Conservation (phyloP, 2,329 filamentous ascomycete genomes). For the Lasiodiplodia sp. region DNA sequence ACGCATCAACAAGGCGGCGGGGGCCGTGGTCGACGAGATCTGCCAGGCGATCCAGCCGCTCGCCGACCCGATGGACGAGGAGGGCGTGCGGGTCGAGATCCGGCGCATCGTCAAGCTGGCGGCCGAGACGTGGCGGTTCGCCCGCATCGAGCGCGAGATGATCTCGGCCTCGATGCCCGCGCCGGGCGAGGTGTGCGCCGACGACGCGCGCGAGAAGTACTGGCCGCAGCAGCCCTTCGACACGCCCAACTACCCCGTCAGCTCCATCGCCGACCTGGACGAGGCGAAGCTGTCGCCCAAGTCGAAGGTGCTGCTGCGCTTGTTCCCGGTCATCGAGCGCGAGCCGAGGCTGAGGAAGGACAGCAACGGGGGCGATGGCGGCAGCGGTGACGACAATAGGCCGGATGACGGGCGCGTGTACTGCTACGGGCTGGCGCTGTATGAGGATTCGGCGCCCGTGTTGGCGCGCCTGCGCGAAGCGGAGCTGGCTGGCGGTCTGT, state of each 20-base stretch:
- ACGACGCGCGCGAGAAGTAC: constrained; percentile 44
- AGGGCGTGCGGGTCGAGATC: constrained; percentile 59
- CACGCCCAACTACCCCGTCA: constrained; percentile 36
- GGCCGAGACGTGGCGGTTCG: constrained; percentile 65
- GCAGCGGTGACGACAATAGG: constrained; percentile 48
- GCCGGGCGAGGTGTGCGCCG: constrained; percentile 36
- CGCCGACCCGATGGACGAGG: constrained; percentile 58
- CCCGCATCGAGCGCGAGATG: constrained; percentile 63
- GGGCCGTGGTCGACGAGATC: constrained; percentile 64
- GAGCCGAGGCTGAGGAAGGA: constrained; percentile 53
- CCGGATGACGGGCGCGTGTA: constrained; percentile 58
- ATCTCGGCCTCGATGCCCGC: constrained; percentile 60
- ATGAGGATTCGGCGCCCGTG: constrained; percentile 50
- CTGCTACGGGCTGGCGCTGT: constrained; percentile 57
- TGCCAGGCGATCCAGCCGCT: constrained; percentile 62
- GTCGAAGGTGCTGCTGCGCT: constrained; percentile 56
- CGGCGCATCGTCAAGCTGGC: constrained; percentile 65
- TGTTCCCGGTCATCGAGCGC: constrained; percentile 61
- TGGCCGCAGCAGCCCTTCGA: constrained; percentile 48
- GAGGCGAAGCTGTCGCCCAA: constrained; percentile 32
- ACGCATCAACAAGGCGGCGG: constrained; percentile 62
- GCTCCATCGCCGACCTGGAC: constrained; percentile 35
- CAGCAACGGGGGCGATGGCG: constrained; percentile 33
- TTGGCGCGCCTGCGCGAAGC: constrained; percentile 20
- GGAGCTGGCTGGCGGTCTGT: constrained; percentile 9